These are phyloP conservation scores for Aspergillus kassunensis DNA, from an alignment of 495 filamentous ascomycete genomes.

Conservation along the genomic window DNA sequence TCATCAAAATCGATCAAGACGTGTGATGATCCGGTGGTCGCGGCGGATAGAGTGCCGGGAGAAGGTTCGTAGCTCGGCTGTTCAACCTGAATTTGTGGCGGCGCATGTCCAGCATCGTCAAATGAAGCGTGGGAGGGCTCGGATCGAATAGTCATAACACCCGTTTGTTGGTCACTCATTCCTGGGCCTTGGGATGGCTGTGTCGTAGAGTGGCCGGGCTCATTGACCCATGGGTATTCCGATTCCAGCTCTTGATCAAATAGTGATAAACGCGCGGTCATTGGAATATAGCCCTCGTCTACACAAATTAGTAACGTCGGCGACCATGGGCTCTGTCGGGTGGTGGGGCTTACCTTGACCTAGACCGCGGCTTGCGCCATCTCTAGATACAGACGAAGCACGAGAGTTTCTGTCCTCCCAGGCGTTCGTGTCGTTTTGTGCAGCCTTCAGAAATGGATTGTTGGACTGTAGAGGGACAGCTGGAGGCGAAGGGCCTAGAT, in stretches of 20 bases:
- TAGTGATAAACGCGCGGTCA: conserved; percentile 44
- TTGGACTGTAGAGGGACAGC: conserved; percentile 40
- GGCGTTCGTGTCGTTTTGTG: conserved; percentile 21
- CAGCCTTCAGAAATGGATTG: conserved; percentile 41
- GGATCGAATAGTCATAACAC: background rate
- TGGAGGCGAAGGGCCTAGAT: conserved; percentile 19
- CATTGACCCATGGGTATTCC: conserved; percentile 24
- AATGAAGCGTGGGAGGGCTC: background rate
- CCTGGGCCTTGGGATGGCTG: background rate
- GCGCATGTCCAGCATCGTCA: background rate
- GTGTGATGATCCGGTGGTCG: conserved; percentile 35
- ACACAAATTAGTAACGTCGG: conserved; percentile 9
- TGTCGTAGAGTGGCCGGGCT: conserved; percentile 8
- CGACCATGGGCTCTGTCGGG: background rate
- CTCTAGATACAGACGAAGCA: conserved; percentile 18
- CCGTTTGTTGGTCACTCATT: background rate
- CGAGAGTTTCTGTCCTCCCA: conserved; percentile 25
- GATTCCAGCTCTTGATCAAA: conserved; percentile 29
- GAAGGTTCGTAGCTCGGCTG: conserved; percentile 22
- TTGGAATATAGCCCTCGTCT: conserved; percentile 46
- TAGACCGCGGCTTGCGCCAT: conserved; percentile 24
- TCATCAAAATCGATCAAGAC: conserved; percentile 38
- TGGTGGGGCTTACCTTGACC: conserved; percentile 28
- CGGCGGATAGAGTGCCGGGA: conserved; percentile 24
- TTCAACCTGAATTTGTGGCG: background rate